phyloP scores from a whole-genome alignment of 2,329 filamentous ascomycete genomes.

The Phaeophleospora eucalypticola region DNA sequence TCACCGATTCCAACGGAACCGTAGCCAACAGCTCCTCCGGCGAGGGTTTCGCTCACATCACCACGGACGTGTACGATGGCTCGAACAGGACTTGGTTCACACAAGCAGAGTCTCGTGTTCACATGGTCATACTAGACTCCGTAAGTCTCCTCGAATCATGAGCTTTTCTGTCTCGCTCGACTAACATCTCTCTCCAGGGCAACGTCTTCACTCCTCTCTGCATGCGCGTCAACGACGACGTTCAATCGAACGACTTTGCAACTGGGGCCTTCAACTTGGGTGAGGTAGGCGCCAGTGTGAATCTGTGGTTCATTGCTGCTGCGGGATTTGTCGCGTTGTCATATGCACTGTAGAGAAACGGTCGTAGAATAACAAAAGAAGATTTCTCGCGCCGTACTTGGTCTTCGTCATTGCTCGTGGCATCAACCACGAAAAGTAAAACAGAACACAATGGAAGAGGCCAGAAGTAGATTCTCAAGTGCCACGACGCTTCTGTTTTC shows the following conservation, averaged over 20 bases:
- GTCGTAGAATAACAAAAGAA: too few relatives aligned
- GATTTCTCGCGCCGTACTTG: background rate
- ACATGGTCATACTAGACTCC: slow-evolving; percentile 13
- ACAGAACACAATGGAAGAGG: background rate
- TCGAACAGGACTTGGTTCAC: slow-evolving; percentile 7
- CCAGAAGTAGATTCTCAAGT: too few relatives aligned
- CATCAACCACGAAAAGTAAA: background rate
- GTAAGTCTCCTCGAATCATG: background rate
- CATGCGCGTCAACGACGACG: slow-evolving; percentile 7
- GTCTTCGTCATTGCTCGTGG: background rate
- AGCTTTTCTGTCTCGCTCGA: background rate
- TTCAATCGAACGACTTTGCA: slow-evolving; percentile 4
- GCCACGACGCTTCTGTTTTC: background rate
- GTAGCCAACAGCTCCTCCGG: slow-evolving; percentile 3
- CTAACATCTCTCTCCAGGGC: background rate
- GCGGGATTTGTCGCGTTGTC: slow-evolving; percentile 6
- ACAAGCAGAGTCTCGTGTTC: slow-evolving; percentile 6
- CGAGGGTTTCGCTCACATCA: slow-evolving; percentile 13
- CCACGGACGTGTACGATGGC: slow-evolving; percentile 7
- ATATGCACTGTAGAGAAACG: slow-evolving; percentile 5
- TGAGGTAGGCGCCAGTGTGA: slow-evolving; percentile 3
- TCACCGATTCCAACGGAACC: background rate
- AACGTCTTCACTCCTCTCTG: slow-evolving; percentile 11
- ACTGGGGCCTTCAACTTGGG: slow-evolving; percentile 6
- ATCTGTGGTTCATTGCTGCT: slow-evolving; percentile 7